Percentiles rank a stretch among this genome's conserved stretches.
phyloP scores from a whole-genome alignment of 371 early-diverging fungal genomes.

The Dentiscutata heterogama region DNA sequence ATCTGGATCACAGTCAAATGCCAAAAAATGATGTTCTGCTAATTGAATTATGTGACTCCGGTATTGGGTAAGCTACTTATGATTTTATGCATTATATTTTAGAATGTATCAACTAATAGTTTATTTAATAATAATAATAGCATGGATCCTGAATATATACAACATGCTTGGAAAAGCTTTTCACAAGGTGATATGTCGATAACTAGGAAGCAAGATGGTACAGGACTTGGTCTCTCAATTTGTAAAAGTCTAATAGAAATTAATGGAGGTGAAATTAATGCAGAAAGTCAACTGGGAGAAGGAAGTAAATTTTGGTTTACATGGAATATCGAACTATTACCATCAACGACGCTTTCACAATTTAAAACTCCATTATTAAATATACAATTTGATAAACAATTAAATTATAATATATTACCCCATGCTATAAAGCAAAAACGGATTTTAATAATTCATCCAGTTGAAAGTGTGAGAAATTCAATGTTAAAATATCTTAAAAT shows the following conservation, averaged over 20 bases:
- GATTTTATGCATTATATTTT: background rate
- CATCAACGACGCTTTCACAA: background rate
- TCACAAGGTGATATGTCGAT: conserved; percentile 56
- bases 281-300: conserved; percentile 52
- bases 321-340: conserved; percentile 48
- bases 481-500: background rate
- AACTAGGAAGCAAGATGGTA: conserved; percentile 56
- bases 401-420: conserved; percentile 7
- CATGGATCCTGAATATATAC: conserved; percentile 54
- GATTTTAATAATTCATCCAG: conserved; percentile 22
- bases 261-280: conserved; percentile 53
- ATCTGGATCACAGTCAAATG: background rate
- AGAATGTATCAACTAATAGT: background rate
- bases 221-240: conserved; percentile 57
- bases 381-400: background rate
- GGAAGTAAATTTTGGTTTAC: conserved; percentile 57
- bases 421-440: background rate
- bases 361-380: background rate
- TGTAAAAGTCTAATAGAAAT: conserved; percentile 55
- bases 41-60: conserved; percentile 45
- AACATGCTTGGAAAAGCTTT: conserved; percentile 58
- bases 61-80: conserved; percentile 38
- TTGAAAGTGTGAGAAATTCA: conserved; percentile 42
- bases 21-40: background rate
- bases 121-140: conserved; percentile 44